phyloP scores from a whole-genome alignment of 164 flowering plant species.

The Stephania japonica region DNA sequence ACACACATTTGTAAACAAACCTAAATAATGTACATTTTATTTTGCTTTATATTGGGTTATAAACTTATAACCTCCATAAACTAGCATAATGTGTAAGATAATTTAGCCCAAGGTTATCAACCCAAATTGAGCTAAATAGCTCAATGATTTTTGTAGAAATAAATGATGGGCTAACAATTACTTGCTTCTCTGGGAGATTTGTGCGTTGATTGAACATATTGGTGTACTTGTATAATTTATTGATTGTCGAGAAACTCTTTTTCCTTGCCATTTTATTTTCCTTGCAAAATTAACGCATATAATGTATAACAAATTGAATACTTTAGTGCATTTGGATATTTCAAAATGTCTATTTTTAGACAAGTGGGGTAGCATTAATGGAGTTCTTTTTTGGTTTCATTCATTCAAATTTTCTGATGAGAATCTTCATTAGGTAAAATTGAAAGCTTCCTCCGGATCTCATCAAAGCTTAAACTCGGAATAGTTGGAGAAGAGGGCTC shows the following conservation, averaged over 20 bases:
- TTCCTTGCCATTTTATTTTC: background rate
- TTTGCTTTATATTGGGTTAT: background rate
- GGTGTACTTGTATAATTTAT: background rate
- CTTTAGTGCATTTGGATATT: background rate
- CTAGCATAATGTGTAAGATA: no score
- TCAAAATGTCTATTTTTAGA: background rate
- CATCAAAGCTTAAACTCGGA: slow-evolving; percentile 86
- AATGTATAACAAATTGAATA: background rate
- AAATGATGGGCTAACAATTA: background rate
- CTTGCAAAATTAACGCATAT: background rate
- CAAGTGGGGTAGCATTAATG: background rate
- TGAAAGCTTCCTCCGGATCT: slow-evolving; percentile 59
- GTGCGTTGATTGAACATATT: background rate
- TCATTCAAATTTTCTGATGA: slow-evolving; percentile 4
- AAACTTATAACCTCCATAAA: background rate
- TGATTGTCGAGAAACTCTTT: background rate
- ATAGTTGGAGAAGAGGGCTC: slow-evolving; percentile 47
- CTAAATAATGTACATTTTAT: no score
- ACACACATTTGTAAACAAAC: background rate
- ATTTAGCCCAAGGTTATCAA: background rate
- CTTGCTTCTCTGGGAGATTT: background rate
- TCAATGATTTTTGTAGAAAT: background rate
- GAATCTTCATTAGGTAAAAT: slow-evolving; percentile 47
- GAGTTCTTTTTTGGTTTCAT: background rate
- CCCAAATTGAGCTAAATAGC: background rate